Base-by-base conservation (phyloP, 805 yeast species). In the Metschnikowia borealis region DNA sequence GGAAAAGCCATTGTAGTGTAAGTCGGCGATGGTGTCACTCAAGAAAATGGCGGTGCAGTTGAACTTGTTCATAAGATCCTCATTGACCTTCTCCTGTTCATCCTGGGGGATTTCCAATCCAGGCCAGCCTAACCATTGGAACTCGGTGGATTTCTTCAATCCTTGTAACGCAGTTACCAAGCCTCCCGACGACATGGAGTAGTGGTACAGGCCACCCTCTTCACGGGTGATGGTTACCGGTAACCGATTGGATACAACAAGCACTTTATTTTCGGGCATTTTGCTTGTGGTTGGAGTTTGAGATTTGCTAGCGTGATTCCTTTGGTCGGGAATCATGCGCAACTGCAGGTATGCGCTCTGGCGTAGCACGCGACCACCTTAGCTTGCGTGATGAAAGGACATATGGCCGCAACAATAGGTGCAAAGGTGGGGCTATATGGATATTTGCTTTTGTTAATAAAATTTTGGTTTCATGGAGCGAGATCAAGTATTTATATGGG, bases 61-160 rank as follows among this genome's bases (percentile, higher is more conserved):
- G 75, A 90, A 94, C 64, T 89, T 83, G 33, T 79, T 80, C 65
- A 77, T 75, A 51, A 94, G 73, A 56, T 91, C 96, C 18, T 70
- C 64, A 51, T 82, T 82, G 49, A 94, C 95, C 50, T 73, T 71
- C 0, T 70, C 80, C 62, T 85, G 84, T 55, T 90, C 96, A 40
- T 76, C 77, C 23, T 78, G 87, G 1, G 96, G 96, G 4, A 94
- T 79, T 59, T 90, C 96, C 63, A 90, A 69, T 6, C 78, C 78
- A 1, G 98, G 96, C 99, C 99, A 94, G 14, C 99, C 99, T 62
- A 88, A 84, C 99, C 99, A 94, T 65, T 90, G 94, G 69, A 90
- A 90, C 44, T 86, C 84, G 8, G 89, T 82, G 2, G 84, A 71
- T 62, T 87, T 87, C 66, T 89, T 89, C 48, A 94, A 72, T 1